Evolutionary conservation across 73 alveolate species (phyloP).

Genomic region (Paramecium primaurelia): DNA sequence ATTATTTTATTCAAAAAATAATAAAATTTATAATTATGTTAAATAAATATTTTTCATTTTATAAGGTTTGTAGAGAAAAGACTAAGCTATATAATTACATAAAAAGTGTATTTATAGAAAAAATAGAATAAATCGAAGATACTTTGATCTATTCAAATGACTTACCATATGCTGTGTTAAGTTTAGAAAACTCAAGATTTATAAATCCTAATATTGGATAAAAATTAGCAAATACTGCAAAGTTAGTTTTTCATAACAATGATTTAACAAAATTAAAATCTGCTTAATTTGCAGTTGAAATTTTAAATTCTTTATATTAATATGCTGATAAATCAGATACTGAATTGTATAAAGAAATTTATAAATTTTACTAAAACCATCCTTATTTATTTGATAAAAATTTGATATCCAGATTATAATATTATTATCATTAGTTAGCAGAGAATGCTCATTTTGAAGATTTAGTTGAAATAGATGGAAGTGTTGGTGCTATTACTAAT

Average conservation of each 20-base stretch:
- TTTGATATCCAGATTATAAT: background rate
- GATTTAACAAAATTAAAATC: background rate
- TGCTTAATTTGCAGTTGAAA: background rate
- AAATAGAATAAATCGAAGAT: background rate
- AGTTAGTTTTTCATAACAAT: background rate
- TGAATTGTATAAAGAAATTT: background rate
- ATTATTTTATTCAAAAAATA: background rate
- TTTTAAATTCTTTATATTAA: background rate
- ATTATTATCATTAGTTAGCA: background rate
- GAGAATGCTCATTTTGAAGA: background rate
- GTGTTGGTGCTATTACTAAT: background rate
- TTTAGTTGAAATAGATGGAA: background rate
- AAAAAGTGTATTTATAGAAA: background rate
- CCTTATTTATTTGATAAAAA: constrained; percentile 36
- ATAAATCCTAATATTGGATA: background rate
- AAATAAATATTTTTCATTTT: background rate
- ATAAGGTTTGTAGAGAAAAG: constrained; percentile 33
- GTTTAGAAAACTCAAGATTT: background rate
- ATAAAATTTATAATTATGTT: background rate
- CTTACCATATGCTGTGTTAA: background rate
- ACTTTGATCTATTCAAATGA: background rate
- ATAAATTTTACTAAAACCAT: constrained; percentile 9
- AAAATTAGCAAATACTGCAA: constrained; percentile 22
- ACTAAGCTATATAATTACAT: background rate
- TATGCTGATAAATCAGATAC: background rate